A percentile compares a stretch with the other conserved stretches of the same genome.
Conservation (phyloP, 371 early-diverging fungal genomes). For the Apophysomyces elegans region DNA sequence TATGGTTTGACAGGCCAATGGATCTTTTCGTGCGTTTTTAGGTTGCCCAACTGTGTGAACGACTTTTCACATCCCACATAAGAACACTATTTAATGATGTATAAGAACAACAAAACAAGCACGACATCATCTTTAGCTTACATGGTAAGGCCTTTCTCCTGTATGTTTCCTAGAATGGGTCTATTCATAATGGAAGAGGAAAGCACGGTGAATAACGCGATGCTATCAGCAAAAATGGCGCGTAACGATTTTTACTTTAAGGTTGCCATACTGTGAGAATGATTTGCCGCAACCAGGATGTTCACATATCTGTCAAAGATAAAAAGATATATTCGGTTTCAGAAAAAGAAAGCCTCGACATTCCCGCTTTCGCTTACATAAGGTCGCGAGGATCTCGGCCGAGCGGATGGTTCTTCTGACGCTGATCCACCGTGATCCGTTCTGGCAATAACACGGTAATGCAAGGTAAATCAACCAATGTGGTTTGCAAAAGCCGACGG, state of each 20-base stretch:
- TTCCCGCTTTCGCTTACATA: not conserved
- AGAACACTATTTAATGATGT: not conserved
- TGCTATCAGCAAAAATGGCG: too few species aligned
- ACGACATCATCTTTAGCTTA: not conserved
- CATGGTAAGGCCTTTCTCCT: conserved; percentile 14
- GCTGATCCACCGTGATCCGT: not conserved
- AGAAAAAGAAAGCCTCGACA: not conserved
- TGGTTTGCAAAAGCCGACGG: conserved; percentile 5
- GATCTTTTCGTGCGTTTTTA: conserved; percentile 15
- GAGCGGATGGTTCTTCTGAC: not conserved
- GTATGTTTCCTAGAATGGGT: conserved; percentile 15
- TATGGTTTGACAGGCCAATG: conserved; percentile 14
- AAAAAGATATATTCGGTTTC: not conserved
- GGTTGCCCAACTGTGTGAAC: conserved; percentile 14
- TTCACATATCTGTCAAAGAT: conserved; percentile 1
- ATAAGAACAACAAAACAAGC: not conserved
- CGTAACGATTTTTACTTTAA: conserved; percentile 5
- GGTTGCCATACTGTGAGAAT: conserved; percentile 10
- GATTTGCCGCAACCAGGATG: conserved; percentile 13
- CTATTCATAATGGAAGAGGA: not conserved
- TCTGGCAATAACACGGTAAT: conserved; percentile 9
- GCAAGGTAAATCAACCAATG: conserved; percentile 9
- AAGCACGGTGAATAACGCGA: not conserved
- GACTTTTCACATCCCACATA: conserved; percentile 15
- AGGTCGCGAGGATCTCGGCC: conserved; percentile 1